A percentile compares a stretch with the other conserved stretches of the same genome.
Conservation (phyloP, 352 stramenopile genomes). For the Phytophthora hybrid region DNA sequence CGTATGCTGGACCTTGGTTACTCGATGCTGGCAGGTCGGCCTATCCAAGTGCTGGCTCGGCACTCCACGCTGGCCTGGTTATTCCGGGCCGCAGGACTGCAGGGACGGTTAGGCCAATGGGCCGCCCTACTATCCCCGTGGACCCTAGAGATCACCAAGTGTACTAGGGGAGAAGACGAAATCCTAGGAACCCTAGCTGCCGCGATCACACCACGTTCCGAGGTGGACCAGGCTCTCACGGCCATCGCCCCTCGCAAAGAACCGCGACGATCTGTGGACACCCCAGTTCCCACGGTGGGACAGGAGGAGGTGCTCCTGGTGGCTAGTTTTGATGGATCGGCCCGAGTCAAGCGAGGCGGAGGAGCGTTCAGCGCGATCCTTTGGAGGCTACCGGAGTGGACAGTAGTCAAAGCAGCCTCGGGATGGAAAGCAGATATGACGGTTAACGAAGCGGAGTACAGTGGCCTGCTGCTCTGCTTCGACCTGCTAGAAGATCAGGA, state of each 20-base stretch:
- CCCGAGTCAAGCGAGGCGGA: conserved; percentile 5
- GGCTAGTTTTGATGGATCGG: conserved; percentile 32
- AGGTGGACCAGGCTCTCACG: background rate
- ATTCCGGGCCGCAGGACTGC: background rate
- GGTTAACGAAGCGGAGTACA: conserved; percentile 40
- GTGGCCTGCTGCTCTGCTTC: background rate
- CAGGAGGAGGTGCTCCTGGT: conserved; percentile 6
- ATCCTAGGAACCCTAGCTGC: conserved; percentile 6
- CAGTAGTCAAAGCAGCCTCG: background rate
- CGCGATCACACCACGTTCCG: conserved; percentile 2
- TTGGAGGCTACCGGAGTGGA: conserved; percentile 27
- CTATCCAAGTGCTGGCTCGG: background rate
- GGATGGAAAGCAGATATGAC: conserved; percentile 2
- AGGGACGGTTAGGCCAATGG: conserved; percentile 8
- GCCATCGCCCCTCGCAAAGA: background rate
- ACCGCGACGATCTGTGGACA: background rate
- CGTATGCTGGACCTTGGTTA: background rate
- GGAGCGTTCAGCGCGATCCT: conserved; percentile 22
- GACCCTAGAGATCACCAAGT: conserved; percentile 1
- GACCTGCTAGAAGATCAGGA: background rate
- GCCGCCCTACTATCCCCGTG: background rate
- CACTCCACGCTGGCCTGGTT: conserved; percentile 14
- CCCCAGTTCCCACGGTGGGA: background rate
- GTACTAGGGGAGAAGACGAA: conserved; percentile 18
- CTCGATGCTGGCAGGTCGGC: background rate